phyloP scores from a whole-genome alignment of 2,329 filamentous ascomycete species.

The Verticillium zaregamsianum region DNA sequence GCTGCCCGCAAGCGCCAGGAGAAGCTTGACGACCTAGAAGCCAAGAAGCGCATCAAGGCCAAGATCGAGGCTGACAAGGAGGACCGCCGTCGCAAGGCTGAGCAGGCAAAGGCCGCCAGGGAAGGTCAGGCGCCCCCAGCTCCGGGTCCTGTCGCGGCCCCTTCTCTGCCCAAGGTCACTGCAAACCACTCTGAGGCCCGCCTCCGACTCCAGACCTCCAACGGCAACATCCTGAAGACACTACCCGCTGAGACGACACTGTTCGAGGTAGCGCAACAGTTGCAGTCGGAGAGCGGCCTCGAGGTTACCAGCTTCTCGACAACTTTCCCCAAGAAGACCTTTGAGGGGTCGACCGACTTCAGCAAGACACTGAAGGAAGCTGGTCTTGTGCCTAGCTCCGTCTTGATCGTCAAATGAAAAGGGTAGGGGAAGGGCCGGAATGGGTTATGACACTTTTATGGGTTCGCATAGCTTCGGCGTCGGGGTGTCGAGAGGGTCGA shows the following conservation, averaged over 20 bases:
- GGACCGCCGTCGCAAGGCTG: constrained; percentile 79
- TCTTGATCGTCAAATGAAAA: constrained; percentile 65
- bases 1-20: constrained; percentile 82
- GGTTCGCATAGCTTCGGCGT: constrained; percentile 3
- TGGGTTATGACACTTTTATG: background rate
- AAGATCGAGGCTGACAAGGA: constrained; percentile 95
- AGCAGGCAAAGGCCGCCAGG: constrained; percentile 79
- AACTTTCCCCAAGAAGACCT: constrained; percentile 85
- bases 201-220: constrained; percentile 72
- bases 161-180: constrained; percentile 54
- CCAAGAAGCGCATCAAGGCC: constrained; percentile 83
- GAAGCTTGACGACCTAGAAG: constrained; percentile 79
- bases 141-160: constrained; percentile 40
- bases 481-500: background rate
- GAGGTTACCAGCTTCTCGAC: constrained; percentile 74
- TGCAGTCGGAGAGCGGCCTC: constrained; percentile 67
- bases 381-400: constrained; percentile 85
- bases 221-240: constrained; percentile 79
- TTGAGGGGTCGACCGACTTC: constrained; percentile 66
- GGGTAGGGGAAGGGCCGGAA: background rate
- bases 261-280: constrained; percentile 80
- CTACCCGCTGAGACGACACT: constrained; percentile 86
- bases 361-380: constrained; percentile 91
- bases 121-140: constrained; percentile 60
- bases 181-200: constrained; percentile 76